phyloP scores from a whole-genome alignment of 805 yeast genomes.

The Lipomyces lipofer region DNA sequence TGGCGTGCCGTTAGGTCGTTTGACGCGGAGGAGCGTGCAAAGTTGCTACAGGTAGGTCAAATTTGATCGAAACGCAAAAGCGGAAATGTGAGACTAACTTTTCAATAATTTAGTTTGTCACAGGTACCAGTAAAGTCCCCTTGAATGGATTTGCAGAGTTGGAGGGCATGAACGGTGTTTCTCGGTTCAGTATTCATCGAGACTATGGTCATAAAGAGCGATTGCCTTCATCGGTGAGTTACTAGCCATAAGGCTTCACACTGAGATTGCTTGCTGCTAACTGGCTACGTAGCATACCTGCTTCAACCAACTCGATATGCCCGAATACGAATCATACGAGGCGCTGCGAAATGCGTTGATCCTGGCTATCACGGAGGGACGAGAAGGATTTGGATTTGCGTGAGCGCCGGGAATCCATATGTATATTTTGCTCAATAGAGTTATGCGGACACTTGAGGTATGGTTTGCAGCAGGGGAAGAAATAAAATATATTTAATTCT shows the following conservation, averaged over 20 bases:
- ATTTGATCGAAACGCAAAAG: neutral
- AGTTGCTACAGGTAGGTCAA: constrained; percentile 60
- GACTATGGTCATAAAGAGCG: constrained; percentile 85
- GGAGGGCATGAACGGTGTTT: constrained; percentile 81
- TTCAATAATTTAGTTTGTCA: constrained; percentile 60
- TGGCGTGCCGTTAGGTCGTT: constrained; percentile 97
- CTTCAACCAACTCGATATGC: constrained; percentile 90
- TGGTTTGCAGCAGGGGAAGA: too few relatives aligned
- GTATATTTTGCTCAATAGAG: too few relatives aligned
- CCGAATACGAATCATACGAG: constrained; percentile 88
- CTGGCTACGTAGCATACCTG: constrained; percentile 67
- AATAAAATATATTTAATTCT: too few relatives aligned
- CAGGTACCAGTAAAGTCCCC: constrained; percentile 97
- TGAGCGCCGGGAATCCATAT: constrained; percentile 31
- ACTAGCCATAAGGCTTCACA: too few relatives aligned
- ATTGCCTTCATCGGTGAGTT: constrained; percentile 69
- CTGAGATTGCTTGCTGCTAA: too few relatives aligned
- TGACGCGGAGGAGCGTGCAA: constrained; percentile 91
- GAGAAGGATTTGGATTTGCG: constrained; percentile 93
- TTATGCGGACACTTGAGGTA: too few relatives aligned
- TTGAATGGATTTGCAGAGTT: constrained; percentile 88
- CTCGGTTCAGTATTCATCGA: constrained; percentile 84
- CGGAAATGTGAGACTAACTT: neutral
- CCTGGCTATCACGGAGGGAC: constrained; percentile 89
- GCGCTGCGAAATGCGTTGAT: constrained; percentile 76